Percentiles rank a stretch among this genome's conserved stretches.
Evolutionary conservation across 139 green algal genomes (phyloP).

Genomic region (Micromonas pusilla): DNA sequence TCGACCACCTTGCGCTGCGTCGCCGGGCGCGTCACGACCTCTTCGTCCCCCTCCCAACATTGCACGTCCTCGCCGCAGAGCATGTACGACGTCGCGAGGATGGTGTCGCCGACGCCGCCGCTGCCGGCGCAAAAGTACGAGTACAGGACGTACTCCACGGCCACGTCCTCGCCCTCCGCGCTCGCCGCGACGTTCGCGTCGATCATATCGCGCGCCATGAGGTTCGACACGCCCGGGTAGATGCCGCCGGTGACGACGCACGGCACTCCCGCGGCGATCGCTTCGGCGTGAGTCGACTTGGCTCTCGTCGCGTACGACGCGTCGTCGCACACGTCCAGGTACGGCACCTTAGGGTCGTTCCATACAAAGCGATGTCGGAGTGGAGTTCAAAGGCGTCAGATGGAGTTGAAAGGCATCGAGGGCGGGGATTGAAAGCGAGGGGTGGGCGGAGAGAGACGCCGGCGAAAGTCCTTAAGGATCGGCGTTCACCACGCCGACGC

Average conservation of each 20-base stretch:
- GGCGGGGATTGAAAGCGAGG: too few species aligned
- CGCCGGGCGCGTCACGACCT: background rate
- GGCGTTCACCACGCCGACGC: too few species aligned
- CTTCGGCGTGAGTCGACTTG: conserved; percentile 51
- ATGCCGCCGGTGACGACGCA: conserved; percentile 79
- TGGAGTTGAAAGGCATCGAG: too few species aligned
- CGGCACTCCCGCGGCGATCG: conserved; percentile 68
- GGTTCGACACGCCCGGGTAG: conserved; percentile 82
- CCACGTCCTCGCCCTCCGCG: background rate
- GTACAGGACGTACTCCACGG: conserved; percentile 24
- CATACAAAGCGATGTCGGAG: too few species aligned
- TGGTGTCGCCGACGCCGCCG: conserved; percentile 84
- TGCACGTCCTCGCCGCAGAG: conserved; percentile 37
- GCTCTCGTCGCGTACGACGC: conserved; percentile 51
- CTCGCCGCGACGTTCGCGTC: conserved; percentile 46
- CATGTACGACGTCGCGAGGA: conserved; percentile 80
- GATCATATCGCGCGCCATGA: conserved; percentile 88
- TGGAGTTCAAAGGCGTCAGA: too few species aligned
- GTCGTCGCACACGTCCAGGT: conserved; percentile 96
- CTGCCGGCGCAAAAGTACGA: conserved; percentile 45
- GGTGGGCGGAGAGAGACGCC: too few species aligned
- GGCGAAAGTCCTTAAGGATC: too few species aligned
- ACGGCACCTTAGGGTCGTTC: too few species aligned
- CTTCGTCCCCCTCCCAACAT: conserved; percentile 8
- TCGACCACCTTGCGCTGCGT: conserved; percentile 54